Evolutionary conservation across 306 rosid genomes (phyloP), one percentile per base, ranked within the genome.

Genomic region (Calophaca sinica): DNA sequence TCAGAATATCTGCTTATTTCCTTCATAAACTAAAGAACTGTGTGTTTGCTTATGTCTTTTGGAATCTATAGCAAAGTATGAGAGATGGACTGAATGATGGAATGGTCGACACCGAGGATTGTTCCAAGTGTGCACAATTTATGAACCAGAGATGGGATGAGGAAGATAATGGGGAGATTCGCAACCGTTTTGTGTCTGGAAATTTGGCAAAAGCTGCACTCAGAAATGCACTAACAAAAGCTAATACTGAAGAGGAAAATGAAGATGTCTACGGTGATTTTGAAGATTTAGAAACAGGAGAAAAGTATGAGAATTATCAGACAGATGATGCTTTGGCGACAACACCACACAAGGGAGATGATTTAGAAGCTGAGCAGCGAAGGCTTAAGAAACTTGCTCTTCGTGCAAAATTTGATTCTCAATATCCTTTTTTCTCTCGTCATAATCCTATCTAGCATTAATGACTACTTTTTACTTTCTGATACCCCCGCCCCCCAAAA

Each of bases 251-350:
- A 55, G 91, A 86, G 63, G 88, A 86, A 41, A 80, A 79, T 46
- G 88, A 72, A 72, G 83, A 76, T 28, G 83, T 75, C 65, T 88
- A 70, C 61, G 99, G 96, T n/a, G 97, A 90, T 82, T 94, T 94
- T 76, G 99, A 94, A 82, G 99, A 94, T 84, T 62, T 94, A 82
- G 99, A 94, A 90, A 83, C 90, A 6, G 97, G 93, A 75, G 89
- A 83, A 77, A 86, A 75, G 76, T 36, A 73, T 64, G 89, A 70
- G 62, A 73, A 72, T 36, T 7, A 38, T 74, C 83, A 41, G 68
- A 74, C 76, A 59, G 80, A 81, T 79, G 72, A 75, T 42, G 42
- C 51, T 61, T 67, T 62, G 28, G 55, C 79, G 39, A 72, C 68
- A 48, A 75, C 63, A 61, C 39, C 50, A 58, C 83, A 55, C 20